Conservation (phyloP, 805 yeast genomes). For the Starmerella stigmatis region DNA sequence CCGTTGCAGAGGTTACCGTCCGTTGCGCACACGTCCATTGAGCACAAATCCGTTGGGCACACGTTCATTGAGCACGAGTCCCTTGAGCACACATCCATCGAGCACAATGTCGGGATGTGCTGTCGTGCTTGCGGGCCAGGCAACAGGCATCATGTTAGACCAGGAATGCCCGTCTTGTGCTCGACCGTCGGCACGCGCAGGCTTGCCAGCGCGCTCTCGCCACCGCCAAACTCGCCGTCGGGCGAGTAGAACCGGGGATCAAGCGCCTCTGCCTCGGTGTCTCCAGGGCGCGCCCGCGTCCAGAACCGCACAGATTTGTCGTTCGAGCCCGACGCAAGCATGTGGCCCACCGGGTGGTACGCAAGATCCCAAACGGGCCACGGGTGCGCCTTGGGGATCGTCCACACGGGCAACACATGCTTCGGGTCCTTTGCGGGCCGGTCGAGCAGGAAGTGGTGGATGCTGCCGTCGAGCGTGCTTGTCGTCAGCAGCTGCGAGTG, state of each 20-base stretch:
- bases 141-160: not conserved
- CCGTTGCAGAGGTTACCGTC: too few species aligned
- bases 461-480: conserved; percentile 82
- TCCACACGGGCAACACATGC: conserved; percentile 29
- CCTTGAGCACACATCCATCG: too few species aligned
- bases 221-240: conserved; percentile 15
- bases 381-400: conserved; percentile 87
- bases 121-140: too few species aligned
- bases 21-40: too few species aligned
- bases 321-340: conserved; percentile 83
- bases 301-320: conserved; percentile 89
- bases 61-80: too few species aligned
- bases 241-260: conserved; percentile 33
- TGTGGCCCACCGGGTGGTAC: conserved; percentile 90
- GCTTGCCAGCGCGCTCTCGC: conserved; percentile 7
- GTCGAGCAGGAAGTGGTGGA: conserved; percentile 65
- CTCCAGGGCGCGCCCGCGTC: conserved; percentile 88
- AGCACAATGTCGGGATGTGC: too few species aligned
- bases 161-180: conserved; percentile 3
- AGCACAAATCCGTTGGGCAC: too few species aligned
- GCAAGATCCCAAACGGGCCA: conserved; percentile 82
- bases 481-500: conserved; percentile 70
- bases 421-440: conserved; percentile 27
- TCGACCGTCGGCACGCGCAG: conserved; percentile 4
- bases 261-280: conserved; percentile 58